phyloP scores from a whole-genome alignment of 306 rosid species.

The Leucaena leucocephala region DNA sequence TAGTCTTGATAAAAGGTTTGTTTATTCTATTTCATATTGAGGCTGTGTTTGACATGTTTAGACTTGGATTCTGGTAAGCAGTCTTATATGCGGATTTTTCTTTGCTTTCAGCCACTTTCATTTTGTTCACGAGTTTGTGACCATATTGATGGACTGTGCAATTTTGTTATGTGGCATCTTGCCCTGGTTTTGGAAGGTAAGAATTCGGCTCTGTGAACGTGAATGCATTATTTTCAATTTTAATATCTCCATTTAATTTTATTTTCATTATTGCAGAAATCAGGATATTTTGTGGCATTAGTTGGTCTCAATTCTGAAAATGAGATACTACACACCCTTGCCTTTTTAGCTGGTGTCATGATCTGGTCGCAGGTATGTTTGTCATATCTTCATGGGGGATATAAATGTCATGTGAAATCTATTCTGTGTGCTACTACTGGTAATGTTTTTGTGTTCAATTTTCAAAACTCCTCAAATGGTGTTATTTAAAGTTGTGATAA shows the following conservation, averaged over 20 bases:
- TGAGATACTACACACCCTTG: conserved; percentile 89
- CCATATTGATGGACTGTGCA: conserved; percentile 84
- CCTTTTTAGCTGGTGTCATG: conserved; percentile 79
- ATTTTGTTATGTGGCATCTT: conserved; percentile 73
- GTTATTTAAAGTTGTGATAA: background rate
- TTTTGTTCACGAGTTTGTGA: conserved; percentile 87
- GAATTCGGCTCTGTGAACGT: conserved; percentile 38
- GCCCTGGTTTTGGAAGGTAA: conserved; percentile 99
- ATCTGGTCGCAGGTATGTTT: conserved; percentile 88
- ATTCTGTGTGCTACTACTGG: background rate
- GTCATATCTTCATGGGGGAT: conserved; percentile 9
- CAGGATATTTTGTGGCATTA: conserved; percentile 63
- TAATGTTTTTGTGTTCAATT: background rate
- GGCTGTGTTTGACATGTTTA: conserved; percentile 18
- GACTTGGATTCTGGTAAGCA: background rate
- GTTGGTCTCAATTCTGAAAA: conserved; percentile 83
- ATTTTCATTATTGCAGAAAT: conserved; percentile 64
- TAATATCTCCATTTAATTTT: conserved; percentile 19
- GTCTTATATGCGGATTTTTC: conserved; percentile 29
- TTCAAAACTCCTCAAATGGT: background rate
- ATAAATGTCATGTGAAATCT: background rate
- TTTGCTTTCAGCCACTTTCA: conserved; percentile 74
- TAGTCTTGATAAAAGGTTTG: conserved; percentile 93
- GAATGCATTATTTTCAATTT: conserved; percentile 17
- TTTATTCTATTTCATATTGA: conserved; percentile 3